phyloP scores from a whole-genome alignment of 1,284 basidiomycete species.

The Rhodotorula sp. region DNA sequence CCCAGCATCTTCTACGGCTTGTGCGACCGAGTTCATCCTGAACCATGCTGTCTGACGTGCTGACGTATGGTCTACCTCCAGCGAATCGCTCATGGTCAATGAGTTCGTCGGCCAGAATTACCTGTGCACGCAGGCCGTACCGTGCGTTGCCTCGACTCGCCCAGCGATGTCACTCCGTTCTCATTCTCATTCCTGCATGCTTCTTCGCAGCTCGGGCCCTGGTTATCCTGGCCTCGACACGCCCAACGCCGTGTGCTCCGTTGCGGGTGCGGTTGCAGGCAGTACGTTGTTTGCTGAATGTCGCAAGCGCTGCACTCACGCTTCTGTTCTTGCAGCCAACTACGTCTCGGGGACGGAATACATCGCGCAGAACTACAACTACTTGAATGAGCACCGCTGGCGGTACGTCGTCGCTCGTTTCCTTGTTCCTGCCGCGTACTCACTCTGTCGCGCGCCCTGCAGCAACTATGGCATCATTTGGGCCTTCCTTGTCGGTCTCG shows the following conservation, averaged over 20 bases:
- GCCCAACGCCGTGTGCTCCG: conserved; percentile 52
- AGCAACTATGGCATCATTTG: conserved; percentile 6
- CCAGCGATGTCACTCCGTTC: too few species aligned
- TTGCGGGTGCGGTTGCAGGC: conserved; percentile 50
- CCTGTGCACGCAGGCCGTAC: conserved; percentile 41
- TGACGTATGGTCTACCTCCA: conserved; percentile 39
- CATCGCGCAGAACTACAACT: conserved; percentile 63
- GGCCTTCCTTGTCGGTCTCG: conserved; percentile 50
- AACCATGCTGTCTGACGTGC: too few species aligned
- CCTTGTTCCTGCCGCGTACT: too few species aligned
- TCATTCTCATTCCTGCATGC: neutral
- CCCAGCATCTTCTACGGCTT: neutral
- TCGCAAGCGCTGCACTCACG: neutral
- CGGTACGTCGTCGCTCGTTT: conserved; percentile 53
- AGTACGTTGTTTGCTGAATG: neutral
- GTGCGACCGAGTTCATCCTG: too few species aligned
- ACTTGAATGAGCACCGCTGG: conserved; percentile 66
- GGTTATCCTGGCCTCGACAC: conserved; percentile 47
- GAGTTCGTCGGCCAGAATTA: conserved; percentile 53
- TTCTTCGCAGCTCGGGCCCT: conserved; percentile 48
- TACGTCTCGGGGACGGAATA: conserved; percentile 55
- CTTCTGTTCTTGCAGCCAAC: neutral
- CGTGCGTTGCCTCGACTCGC: neutral
- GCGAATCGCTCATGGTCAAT: conserved; percentile 56
- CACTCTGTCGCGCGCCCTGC: neutral